Base-by-base conservation (phyloP, 495 filamentous ascomycete genomes). In the Pyronema omphalodes region DNA sequence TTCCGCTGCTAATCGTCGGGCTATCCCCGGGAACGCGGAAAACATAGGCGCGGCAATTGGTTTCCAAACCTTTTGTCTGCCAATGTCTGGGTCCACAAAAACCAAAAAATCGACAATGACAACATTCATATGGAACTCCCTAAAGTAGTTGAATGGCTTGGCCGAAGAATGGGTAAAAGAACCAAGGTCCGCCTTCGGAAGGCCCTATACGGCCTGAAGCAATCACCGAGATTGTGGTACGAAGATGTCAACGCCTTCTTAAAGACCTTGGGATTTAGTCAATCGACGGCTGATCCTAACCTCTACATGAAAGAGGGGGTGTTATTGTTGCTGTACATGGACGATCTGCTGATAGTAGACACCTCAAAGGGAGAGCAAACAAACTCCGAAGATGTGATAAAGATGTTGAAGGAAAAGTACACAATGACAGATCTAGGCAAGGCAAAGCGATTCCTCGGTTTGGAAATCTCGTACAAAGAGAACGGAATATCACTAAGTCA, bases 161-260 rank as follows among this genome's bases (percentile, higher is more conserved):
- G 49, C 9, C 0, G 4, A 9, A 9, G 15, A 11, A 19, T 7
- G 18, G 19, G 9, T 7, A 17, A 17, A 49, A 7, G 18, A 7
- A 34, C 46, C 9, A 18, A 18, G 1, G 44, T 44, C 14, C n/a
- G 36, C 11, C 52, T 55, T 0, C 17, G 23, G 9, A 57, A 55
- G 0, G 41, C 44, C 1, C 33, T 53, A 1, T 56, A 59, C 44
- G 47, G 57, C 2, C 17, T 56, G 23, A 56, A 44, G 15, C 47
- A 56, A 19, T 53, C 57, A 0, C 54, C 48, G 0, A 35, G 48
- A n/a, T 37, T 59, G 6, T 56, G 48, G 41, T 53, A 53, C 9
- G 6, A 48, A 6, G 12, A 52, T 11, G 49, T 59, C 6, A 23
- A 44, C 33, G 8, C 7, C 0, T 53, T 56, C 18, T 40, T 59